Base-by-base conservation (phyloP, 208 protist genomes). In the Acanthamoeba triangularis region DNA sequence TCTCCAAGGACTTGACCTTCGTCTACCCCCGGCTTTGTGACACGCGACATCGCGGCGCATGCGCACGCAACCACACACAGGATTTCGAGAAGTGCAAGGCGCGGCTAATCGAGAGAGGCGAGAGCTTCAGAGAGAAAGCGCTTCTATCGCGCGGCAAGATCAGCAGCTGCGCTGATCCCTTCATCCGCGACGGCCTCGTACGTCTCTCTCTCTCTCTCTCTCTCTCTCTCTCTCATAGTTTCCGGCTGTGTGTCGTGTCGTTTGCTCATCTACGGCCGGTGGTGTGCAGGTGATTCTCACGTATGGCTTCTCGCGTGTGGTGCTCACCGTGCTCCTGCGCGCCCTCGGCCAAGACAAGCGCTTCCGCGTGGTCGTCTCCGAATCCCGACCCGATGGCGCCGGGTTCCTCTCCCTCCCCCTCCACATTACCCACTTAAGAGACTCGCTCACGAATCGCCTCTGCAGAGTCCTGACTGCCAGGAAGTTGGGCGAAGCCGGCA, bases 321-420 rank as follows among this genome's bases (percentile, higher is more conserved):
- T 98, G 25, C 13, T 95, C 18, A 69, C 54, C 13, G 65, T 98
- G n/a, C 96, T 98, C 28, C 44, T 96, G 25, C 85, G 84, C 49
- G 97, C 97, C 44, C 94, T 95, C 4, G 7, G 10, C 14, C 49
- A 85, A 25, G 67, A 95, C 65, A 96, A 97, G 88, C 97, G 95
- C 87, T 98, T 98, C 88, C 61, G n/a, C 41, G 98, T 98, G n/a
- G 90, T 97, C 33, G 95, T 98, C 8, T 98, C 98, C 47, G 98
- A 98, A 90, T 97, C 97, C 37, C 96, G 97, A 95, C 97, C 97
- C 1, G 82, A 95, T 52, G 85, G 92, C 47, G 88, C 56, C 37
- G 98, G 98, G 76, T 97, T 96, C 63, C 28, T 61, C 5, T 54
- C 0, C n/a, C 44, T 35, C 41, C 28, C 3, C 49, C 30, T 54